phyloP scores from a whole-genome alignment of 164 flowering plant genomes.

The Piper betle region DNA sequence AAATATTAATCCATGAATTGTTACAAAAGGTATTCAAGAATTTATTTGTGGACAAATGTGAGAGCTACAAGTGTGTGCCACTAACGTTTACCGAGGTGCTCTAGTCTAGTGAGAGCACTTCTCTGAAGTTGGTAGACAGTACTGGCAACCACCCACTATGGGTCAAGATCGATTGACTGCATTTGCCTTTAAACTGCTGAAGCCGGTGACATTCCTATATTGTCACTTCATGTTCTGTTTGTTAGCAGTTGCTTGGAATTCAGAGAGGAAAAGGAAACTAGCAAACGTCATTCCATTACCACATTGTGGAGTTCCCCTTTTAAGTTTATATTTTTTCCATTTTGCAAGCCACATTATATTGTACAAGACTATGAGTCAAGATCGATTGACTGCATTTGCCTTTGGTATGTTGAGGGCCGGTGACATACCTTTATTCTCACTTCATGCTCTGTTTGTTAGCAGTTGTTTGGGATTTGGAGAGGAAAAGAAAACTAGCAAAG shows the following conservation, averaged over 20 bases:
- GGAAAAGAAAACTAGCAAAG: background rate
- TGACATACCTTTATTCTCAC: background rate
- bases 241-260: background rate
- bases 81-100: background rate
- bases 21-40: no score
- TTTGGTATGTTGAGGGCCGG: background rate
- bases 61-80: background rate
- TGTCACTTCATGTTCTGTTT: background rate
- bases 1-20: background rate
- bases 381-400: background rate
- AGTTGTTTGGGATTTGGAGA: background rate
- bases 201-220: background rate
- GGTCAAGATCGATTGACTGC: background rate
- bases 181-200: background rate
- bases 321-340: no score
- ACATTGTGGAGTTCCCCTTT: no score
- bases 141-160: background rate
- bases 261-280: background rate
- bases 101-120: background rate
- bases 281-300: no score
- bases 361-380: no score
- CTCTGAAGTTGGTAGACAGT: background rate
- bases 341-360: no score
- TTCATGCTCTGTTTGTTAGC: background rate
- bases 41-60: no score